A percentile compares a stretch with the other conserved stretches of the same genome.
Conservation (phyloP, 2,329 filamentous ascomycete genomes). For the Ophiostoma sp. region DNA sequence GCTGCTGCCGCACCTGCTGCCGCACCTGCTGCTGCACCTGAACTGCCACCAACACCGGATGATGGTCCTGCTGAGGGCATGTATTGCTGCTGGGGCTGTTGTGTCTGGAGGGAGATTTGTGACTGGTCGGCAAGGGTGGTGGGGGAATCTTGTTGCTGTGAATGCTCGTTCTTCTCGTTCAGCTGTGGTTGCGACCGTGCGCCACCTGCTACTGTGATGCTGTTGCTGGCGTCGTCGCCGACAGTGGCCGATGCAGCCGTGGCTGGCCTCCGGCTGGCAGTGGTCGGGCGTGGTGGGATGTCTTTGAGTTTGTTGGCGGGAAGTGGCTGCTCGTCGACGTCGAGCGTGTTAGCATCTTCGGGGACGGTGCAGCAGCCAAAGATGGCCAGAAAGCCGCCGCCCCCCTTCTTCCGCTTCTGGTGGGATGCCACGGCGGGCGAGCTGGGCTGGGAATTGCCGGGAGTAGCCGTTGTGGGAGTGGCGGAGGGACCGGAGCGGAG, state of each 20-base stretch:
- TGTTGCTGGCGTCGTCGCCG: constrained; percentile 39
- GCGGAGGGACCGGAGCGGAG: constrained; percentile 11
- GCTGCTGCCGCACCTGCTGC: constrained; percentile 1
- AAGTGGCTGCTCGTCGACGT: constrained; percentile 51
- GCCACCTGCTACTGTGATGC: constrained; percentile 38
- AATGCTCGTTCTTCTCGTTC: constrained; percentile 46
- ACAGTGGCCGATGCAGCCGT: constrained; percentile 34
- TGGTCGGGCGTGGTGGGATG: constrained; percentile 50
- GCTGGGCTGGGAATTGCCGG: constrained; percentile 47
- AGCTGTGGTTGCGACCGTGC: constrained; percentile 36
- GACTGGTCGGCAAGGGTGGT: constrained; percentile 9
- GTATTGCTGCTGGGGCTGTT: constrained; percentile 27
- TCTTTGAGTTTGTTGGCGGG: constrained; percentile 53
- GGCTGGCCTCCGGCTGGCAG: constrained; percentile 49
- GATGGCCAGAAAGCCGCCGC: constrained; percentile 48
- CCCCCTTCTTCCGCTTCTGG: constrained; percentile 50
- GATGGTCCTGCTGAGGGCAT: constrained; percentile 14
- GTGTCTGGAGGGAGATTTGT: constrained; percentile 24
- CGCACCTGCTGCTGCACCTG: background rate
- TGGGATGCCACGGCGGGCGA: constrained; percentile 45
- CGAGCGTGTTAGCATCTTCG: constrained; percentile 52
- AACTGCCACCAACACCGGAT: background rate
- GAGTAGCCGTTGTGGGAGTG: constrained; percentile 49
- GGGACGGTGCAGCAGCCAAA: constrained; percentile 63
- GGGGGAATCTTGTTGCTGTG: constrained; percentile 21